Conservation (phyloP, 1,284 basidiomycete species). For the Malassezia dermatis region DNA sequence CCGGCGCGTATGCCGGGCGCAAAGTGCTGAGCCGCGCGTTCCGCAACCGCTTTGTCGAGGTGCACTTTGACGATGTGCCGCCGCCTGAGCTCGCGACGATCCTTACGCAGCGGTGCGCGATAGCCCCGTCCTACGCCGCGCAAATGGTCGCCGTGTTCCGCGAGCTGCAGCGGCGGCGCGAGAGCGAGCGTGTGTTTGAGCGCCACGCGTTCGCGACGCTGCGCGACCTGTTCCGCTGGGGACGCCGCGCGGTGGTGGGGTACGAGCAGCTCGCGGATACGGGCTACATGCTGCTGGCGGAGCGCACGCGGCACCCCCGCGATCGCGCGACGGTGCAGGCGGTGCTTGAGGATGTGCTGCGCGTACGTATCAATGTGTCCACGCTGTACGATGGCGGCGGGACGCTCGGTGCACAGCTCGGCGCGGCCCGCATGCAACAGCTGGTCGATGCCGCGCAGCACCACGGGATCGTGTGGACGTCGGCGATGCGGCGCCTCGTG, state of each 20-base stretch:
- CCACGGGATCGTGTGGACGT: slow-evolving; percentile 68
- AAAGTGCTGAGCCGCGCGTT: slow-evolving; percentile 93
- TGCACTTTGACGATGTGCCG: slow-evolving; percentile 95
- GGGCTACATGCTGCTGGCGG: slow-evolving; percentile 94
- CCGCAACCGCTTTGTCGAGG: slow-evolving; percentile 94
- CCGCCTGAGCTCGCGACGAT: slow-evolving; percentile 87
- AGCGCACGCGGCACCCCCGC: slow-evolving; percentile 71
- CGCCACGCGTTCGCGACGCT: slow-evolving; percentile 94
- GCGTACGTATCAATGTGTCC: slow-evolving; percentile 63
- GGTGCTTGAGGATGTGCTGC: slow-evolving; percentile 81
- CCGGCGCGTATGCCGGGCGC: slow-evolving; percentile 89
- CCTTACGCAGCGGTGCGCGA: slow-evolving; percentile 38
- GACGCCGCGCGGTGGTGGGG: slow-evolving; percentile 67
- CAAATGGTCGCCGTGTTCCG: slow-evolving; percentile 84
- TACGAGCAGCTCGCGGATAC: slow-evolving; percentile 90
- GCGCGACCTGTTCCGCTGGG: slow-evolving; percentile 96
- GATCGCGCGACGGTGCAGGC: slow-evolving; percentile 83
- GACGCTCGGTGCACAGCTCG: slow-evolving; percentile 47
- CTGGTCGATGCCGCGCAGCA: slow-evolving; percentile 50
- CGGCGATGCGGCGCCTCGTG: slow-evolving; percentile 82
- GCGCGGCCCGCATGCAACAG: slow-evolving; percentile 17
- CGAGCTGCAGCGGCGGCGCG: slow-evolving; percentile 83
- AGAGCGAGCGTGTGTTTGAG: slow-evolving; percentile 85
- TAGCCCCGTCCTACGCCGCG: slow-evolving; percentile 59
- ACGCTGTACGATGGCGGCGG: slow-evolving; percentile 50